Evolutionary conservation across 2,329 filamentous ascomycete genomes (phyloP), one percentile per base, ranked within the genome.

Genomic region (Verticillium isaacii): DNA sequence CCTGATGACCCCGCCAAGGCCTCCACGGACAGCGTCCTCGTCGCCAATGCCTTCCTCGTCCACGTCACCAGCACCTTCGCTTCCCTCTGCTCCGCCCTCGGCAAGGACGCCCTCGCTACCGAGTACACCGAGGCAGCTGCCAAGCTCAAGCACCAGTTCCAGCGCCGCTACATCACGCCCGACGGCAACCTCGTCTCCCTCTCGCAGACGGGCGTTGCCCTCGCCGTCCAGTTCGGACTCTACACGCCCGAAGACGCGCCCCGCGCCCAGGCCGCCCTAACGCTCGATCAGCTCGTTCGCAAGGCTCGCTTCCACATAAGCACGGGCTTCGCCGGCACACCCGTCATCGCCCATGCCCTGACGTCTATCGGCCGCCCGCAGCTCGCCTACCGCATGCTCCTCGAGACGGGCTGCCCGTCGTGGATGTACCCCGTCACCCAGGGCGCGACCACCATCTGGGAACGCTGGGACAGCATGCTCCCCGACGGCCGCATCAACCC

Each of bases 391-490:
- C 68, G 71, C 17, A 77, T 78, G 73, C 64, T 79, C 0, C 66
- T 75, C 5, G 68, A 76, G 45, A 70, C 71, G 5, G 65, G 68
- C 3, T 73, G 72, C 8, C 76, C 75, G 0, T 73, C 70, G 1
- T 79, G 75, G 76, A 66, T 71, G 3, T 78, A 77, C 32, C 73
- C 73, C 1, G 70, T 79, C 1, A 70, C 66, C 0, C 15, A 57
- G 1, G 74, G 72, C 5, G 74, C 72, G 0, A 79, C 77, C 0
- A 78, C 75, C 0, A 73, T 76, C 2, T 79, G 75, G 77, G 77
- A 79, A 66, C 71, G 77, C 5, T 79, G 76, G 76, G 74, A 79
- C 50, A 72, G 70, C 45, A 72, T 79, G 64, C 61, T 75, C 3
- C 70, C 74, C 0, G 70, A 78, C 57, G 75, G 74, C 0, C 68